phyloP scores from a whole-genome alignment of 306 rosid species.

The Casuarina glauca region DNA sequence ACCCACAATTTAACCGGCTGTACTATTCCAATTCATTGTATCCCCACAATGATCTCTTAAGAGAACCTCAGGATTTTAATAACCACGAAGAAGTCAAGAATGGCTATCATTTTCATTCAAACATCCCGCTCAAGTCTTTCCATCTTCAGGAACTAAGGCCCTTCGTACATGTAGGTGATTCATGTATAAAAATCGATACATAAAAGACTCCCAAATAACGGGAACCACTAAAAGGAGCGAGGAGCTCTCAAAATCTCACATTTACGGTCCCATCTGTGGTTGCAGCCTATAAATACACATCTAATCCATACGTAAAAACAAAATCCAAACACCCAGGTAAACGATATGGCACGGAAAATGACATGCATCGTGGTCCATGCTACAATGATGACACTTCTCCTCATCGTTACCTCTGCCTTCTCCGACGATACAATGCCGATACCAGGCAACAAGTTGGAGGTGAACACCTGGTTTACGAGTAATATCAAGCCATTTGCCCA shows the following conservation, averaged over 20 bases:
- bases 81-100: no score
- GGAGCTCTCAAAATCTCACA: conserved; percentile 19
- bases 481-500: conserved; percentile 12
- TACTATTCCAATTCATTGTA: no score
- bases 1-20: no score
- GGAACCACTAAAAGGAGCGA: background rate
- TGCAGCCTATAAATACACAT: background rate
- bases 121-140: no score
- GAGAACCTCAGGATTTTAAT: no score
- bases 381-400: conserved; percentile 14
- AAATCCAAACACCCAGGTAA: background rate
- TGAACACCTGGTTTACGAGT: conserved; percentile 42
- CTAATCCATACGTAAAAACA: background rate
- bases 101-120: no score
- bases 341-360: conserved; percentile 32
- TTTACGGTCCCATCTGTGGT: background rate
- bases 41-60: no score
- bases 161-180: no score
- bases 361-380: conserved; percentile 5
- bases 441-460: conserved; percentile 25
- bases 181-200: no score
- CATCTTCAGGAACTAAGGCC: no score
- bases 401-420: background rate
- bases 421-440: conserved; percentile 20
- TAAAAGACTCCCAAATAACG: no score